phyloP scores from a whole-genome alignment of 441 rosid species.

The Pelargonium cotyledonis region DNA sequence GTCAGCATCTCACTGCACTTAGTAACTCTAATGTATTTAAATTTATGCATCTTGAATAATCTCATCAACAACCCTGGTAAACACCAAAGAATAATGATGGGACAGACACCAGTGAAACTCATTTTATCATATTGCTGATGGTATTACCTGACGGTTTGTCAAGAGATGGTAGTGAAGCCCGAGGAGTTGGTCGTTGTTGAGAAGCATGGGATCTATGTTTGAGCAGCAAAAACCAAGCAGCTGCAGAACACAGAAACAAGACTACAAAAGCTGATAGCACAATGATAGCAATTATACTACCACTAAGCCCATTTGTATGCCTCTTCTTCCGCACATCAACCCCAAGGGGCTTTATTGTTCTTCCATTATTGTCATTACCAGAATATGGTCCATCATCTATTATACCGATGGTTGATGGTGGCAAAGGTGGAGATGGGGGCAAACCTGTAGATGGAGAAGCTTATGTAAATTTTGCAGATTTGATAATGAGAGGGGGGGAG shows the following conservation, averaged over 20 bases:
- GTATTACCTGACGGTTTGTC: slow-evolving; percentile 69
- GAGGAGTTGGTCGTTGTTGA: slow-evolving; percentile 36
- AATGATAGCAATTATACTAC: slow-evolving; percentile 61
- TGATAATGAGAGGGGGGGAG: background rate
- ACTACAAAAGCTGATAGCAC: slow-evolving; percentile 59
- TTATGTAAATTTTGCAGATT: slow-evolving; percentile 6
- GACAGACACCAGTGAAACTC: background rate
- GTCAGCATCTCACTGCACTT: no score
- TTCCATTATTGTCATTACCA: slow-evolving; percentile 47
- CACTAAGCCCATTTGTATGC: slow-evolving; percentile 43
- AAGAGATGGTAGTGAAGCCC: slow-evolving; percentile 38
- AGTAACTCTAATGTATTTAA: no score
- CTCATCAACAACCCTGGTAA: no score
- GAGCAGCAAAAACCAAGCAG: slow-evolving; percentile 55
- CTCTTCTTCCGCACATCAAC: slow-evolving; percentile 57
- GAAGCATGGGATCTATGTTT: slow-evolving; percentile 36
- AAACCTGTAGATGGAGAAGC: slow-evolving; percentile 42
- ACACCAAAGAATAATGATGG: no score
- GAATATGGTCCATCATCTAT: slow-evolving; percentile 62
- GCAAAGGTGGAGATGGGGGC: slow-evolving; percentile 80
- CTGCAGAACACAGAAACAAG: slow-evolving; percentile 47
- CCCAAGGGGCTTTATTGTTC: slow-evolving; percentile 70
- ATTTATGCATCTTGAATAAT: no score
- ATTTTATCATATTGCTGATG: background rate
- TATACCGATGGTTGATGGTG: slow-evolving; percentile 44